A percentile compares a stretch with the other conserved stretches of the same genome.
Evolutionary conservation across 495 filamentous ascomycete species (phyloP).

Genomic region (Chaetomium cochliodes): DNA sequence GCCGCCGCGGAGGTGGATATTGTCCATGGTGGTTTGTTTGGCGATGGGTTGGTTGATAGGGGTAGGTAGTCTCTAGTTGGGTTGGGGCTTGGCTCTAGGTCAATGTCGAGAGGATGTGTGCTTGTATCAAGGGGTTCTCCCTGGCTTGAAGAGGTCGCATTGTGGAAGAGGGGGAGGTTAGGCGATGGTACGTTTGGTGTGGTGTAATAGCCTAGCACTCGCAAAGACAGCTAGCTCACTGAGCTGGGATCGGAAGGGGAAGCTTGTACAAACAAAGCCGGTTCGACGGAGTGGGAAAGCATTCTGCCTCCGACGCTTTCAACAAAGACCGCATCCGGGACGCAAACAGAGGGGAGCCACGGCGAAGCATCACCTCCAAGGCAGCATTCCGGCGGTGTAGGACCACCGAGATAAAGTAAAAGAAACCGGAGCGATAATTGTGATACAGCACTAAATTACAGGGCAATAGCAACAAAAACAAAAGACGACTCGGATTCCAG

Average conservation of each 20-base stretch:
- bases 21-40: background rate
- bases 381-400: background rate
- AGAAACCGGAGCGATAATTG: background rate
- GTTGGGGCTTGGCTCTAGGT: too few relatives aligned
- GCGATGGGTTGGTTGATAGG: too few relatives aligned
- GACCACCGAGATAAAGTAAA: background rate
- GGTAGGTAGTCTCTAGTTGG: too few relatives aligned
- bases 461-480: background rate
- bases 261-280: conserved; percentile 15
- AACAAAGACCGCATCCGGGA: conserved; percentile 12
- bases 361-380: background rate
- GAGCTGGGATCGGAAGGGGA: conserved; percentile 2
- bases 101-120: background rate
- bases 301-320: background rate
- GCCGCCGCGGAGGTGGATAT: conserved; percentile 8
- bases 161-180: background rate
- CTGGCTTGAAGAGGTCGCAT: background rate
- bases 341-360: background rate
- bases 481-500: background rate
- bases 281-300: conserved; percentile 9
- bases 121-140: background rate
- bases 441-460: background rate
- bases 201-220: background rate
- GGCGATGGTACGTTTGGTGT: background rate
- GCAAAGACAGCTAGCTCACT: conserved; percentile 2